Base-by-base conservation (phyloP, 768 basidiomycete species). In the Galerina sulciceps region DNA sequence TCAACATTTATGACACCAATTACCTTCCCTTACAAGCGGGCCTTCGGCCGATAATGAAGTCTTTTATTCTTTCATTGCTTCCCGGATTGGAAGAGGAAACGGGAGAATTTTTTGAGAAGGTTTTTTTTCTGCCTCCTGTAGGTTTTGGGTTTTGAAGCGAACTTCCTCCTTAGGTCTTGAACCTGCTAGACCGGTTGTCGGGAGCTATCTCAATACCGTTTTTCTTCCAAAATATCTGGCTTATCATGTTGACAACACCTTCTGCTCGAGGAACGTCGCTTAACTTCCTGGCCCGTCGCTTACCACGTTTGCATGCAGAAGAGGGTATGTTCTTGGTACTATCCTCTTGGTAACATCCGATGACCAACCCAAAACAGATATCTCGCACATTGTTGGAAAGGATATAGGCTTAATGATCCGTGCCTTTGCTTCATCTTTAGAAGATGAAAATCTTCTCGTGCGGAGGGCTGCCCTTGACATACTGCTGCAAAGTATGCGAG, bases 11-110 rank as follows among this genome's bases (percentile, higher is more conserved):
- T 67, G 93, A 97, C 65, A 90, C 86, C 8, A 86, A 93, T 75
- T 99, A 97, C 73, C 77, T 99, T 5, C 94, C 97, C 0, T 76
- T 99, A 31, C 88, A 94, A 76, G 76, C 75, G 4, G 82, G 83
- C 42, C 79, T 99, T 15, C 87, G 96, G 37, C 96, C 95, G 15
- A 81, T 94, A 11, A 94, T 92, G 84, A 98, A 98, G 73, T 91
- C 96, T 0, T 91, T 99, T 69, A 93, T 97, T 53, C 82, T 99
- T 44, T 92, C 96, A 0, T 73, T 99, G 20, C 83, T 99, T 10
- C 97, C 97, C 1, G 97, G 97, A 1, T 78, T 99, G 51, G 97
- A 99, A 72, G 97, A 99, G 71, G 96, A 98, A 73, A 96, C 94
- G 0, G 93, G 95, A 1, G 97, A 99, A 73, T 97, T 92, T 75